Base-by-base conservation (phyloP, 2,329 filamentous ascomycete species). In the Talaromyces sp. region DNA sequence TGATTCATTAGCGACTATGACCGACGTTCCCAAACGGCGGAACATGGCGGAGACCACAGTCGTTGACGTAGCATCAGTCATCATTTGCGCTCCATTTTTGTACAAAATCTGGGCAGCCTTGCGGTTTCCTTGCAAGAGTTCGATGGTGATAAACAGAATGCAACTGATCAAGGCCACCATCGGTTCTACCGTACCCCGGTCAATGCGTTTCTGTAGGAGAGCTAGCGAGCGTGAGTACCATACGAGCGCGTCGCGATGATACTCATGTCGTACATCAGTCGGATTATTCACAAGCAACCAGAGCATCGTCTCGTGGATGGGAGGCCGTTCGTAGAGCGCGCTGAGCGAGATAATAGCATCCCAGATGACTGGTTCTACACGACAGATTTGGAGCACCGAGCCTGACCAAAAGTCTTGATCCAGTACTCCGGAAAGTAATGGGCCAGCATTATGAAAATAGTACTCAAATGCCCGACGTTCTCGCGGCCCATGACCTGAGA, bases 301-400 rank as follows among this genome's bases (percentile, higher is more conserved):
- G 36, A 16, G 36, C 5, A 40, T 16, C 5, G 27, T 28, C 8
- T 23, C 14, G 12, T 51, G 27, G 57, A 65, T 4, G 54, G 52
- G 10, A 12, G 65, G 66, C 5, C 59, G 60, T 27, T 77, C 75
- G 47, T 72, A 74, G 5, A 77, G 62, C 9, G 71, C 66, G 60
- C 74, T 74, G n/a, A 76, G 70, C 2, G 75, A 67, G 34, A 75
- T 73, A 42, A 76, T 71, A 14, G 75, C 71, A 67, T 77, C 73
- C 73, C 75, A 76, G 2, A 78, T 72, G 2, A 73, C 72, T 4
- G 73, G 69, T 57, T 76, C 73, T 33, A 59, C 68, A 14, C 70
- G 72, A 53, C 73, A 75, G 10, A 77, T 64, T 47, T 72, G 71
- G 2, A 74, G 74, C 4, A 78, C 68, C 30, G 73, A 60, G 1